These are phyloP conservation scores for Annulohypoxylon bovei DNA, from an alignment of 495 filamentous ascomycete species.

Conservation along the genomic window DNA sequence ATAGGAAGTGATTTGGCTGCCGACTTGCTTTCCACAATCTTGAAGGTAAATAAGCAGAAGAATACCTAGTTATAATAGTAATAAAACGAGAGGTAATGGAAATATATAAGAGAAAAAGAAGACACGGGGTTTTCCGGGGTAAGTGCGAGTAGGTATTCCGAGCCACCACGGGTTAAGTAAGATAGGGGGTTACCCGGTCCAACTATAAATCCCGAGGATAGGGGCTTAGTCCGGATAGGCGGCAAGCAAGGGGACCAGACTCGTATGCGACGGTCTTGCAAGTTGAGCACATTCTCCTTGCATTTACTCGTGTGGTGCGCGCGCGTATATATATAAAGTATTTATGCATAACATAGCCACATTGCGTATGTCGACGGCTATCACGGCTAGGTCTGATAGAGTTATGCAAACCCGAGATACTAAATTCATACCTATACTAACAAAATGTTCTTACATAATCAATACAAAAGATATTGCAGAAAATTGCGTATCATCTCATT, in stretches of 20 bases:
- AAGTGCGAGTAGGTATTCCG: background rate
- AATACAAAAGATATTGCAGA: background rate
- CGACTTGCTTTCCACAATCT: too few relatives aligned
- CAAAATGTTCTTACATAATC: background rate
- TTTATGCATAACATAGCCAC: background rate
- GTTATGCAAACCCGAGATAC: background rate
- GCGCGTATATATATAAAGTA: background rate
- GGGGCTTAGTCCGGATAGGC: background rate
- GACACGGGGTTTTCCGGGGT: background rate
- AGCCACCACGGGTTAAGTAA: background rate
- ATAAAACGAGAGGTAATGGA: background rate
- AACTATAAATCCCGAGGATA: background rate
- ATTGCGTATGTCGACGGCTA: background rate
- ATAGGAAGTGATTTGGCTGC: too few relatives aligned
- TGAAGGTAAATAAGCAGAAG: too few relatives aligned
- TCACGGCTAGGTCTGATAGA: background rate
- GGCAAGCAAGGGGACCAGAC: background rate
- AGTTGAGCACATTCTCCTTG: background rate
- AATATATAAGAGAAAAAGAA: background rate
- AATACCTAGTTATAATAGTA: too few relatives aligned
- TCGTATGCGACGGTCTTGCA: background rate
- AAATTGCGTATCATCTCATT: conserved; percentile 28
- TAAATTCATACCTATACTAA: background rate
- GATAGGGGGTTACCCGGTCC: background rate
- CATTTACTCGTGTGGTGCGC: background rate